A percentile compares a stretch with the other conserved stretches of the same genome.
Evolutionary conservation across 2,329 filamentous ascomycete species (phyloP).

Genomic region (Botrytis byssoidea): DNA sequence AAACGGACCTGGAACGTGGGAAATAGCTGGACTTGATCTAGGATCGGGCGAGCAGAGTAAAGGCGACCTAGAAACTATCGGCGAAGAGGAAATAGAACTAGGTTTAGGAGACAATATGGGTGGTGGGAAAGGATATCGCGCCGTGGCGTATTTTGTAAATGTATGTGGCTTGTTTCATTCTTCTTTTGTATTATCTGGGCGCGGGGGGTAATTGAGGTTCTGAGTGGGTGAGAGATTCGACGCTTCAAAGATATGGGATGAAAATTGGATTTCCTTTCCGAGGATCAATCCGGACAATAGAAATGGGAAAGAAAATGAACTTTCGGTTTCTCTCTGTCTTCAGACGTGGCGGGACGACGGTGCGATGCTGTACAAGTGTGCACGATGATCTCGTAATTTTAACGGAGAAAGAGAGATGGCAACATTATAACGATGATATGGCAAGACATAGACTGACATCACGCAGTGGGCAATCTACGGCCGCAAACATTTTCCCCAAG

Average conservation of each 20-base stretch:
- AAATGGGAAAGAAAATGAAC: too few relatives aligned
- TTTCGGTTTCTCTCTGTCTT: background rate
- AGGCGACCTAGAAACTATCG: background rate
- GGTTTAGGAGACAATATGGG: conserved; percentile 4
- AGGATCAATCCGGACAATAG: too few relatives aligned
- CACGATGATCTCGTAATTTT: conserved; percentile 6
- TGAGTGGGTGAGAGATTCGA: background rate
- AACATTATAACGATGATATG: background rate
- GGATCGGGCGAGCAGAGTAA: background rate
- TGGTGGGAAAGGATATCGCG: conserved; percentile 51
- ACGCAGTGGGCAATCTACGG: conserved; percentile 72
- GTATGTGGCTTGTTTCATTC: conserved; percentile 53
- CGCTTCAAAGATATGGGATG: background rate
- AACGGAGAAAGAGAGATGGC: background rate
- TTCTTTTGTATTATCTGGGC: background rate
- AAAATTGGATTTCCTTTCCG: background rate
- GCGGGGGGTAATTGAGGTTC: background rate
- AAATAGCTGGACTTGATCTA: background rate
- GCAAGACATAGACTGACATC: conserved; percentile 23
- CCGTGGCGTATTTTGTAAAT: conserved; percentile 57
- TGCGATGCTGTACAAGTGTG: conserved; percentile 6
- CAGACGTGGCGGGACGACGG: background rate
- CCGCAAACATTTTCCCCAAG: conserved; percentile 79
- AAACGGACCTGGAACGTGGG: conserved; percentile 19
- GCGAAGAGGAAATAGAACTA: background rate